These are phyloP conservation scores for Podospora conica DNA, from an alignment of 495 filamentous ascomycete species.

Conservation along the genomic window DNA sequence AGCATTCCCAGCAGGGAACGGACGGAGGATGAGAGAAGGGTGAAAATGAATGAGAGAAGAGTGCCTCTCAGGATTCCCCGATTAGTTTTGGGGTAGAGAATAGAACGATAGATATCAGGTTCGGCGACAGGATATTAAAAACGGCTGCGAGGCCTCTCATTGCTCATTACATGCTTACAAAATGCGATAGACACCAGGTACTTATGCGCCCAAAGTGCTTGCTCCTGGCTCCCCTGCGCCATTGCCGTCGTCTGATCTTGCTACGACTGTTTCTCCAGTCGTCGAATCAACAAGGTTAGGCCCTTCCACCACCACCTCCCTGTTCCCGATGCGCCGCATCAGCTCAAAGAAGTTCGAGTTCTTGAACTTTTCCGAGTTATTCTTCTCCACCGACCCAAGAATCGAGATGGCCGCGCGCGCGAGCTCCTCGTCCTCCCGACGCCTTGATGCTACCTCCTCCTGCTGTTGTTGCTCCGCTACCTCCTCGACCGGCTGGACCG, in stretches of 20 bases:
- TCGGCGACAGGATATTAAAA: too few relatives aligned
- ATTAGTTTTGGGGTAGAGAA: too few relatives aligned
- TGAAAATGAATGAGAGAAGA: too few relatives aligned
- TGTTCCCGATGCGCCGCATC: slow-evolving; percentile 37
- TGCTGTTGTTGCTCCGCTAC: background rate
- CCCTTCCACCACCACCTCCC: slow-evolving; percentile 35
- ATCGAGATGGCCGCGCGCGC: slow-evolving; percentile 36
- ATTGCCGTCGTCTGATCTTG: background rate
- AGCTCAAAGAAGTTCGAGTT: slow-evolving; percentile 39
- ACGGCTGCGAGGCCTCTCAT: background rate
- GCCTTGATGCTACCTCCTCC: background rate
- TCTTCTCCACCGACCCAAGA: slow-evolving; percentile 31
- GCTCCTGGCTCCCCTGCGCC: background rate
- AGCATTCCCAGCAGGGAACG: too few relatives aligned
- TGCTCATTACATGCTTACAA: background rate
- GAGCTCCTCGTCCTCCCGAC: slow-evolving; percentile 26
- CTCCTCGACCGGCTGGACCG: background rate
- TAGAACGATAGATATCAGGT: too few relatives aligned
- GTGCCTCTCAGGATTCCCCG: too few relatives aligned
- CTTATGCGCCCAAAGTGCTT: background rate
- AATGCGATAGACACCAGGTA: too few relatives aligned
- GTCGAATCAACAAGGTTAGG: slow-evolving; percentile 32
- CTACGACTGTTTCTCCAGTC: slow-evolving; percentile 20
- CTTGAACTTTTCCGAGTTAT: slow-evolving; percentile 38
- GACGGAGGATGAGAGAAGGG: too few relatives aligned